Percentiles rank a stretch among this genome's conserved stretches.
Evolutionary conservation across 148 eudicot genomes (phyloP).

Genomic region (Vaccinium macrocarpon): DNA sequence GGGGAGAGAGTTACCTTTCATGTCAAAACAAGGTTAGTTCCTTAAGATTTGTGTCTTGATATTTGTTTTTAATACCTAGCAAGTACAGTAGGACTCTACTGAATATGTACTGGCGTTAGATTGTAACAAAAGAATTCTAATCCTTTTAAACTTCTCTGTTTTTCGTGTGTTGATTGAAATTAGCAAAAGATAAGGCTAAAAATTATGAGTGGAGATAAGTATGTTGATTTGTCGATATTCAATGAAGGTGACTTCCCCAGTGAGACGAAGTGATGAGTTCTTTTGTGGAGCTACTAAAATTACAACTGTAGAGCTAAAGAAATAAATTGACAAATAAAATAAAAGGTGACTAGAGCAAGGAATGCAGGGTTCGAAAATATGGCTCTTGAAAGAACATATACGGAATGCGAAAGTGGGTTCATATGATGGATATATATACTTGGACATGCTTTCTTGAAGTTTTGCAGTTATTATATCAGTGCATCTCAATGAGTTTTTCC

Average conservation of each 20-base stretch:
- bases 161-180: neutral
- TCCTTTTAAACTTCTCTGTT: neutral
- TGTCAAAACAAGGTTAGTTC: constrained; percentile 72
- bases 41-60: neutral
- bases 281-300: neutral
- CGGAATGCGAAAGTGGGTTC: neutral
- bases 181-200: neutral
- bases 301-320: neutral
- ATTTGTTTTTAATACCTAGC: neutral
- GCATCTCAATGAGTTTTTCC: neutral
- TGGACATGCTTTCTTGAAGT: neutral
- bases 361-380: neutral
- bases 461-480: neutral
- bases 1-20: constrained; percentile 98
- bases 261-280: neutral
- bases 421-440: neutral
- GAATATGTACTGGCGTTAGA: neutral
- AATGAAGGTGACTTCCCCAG: neutral
- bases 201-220: neutral
- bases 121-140: neutral
- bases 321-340: neutral
- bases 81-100: neutral
- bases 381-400: neutral
- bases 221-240: neutral
- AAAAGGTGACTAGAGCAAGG: neutral